A percentile compares a stretch with the other conserved stretches of the same genome.
Conservation (phyloP, 2,329 filamentous ascomycete genomes). For the Balansia obtecta region DNA sequence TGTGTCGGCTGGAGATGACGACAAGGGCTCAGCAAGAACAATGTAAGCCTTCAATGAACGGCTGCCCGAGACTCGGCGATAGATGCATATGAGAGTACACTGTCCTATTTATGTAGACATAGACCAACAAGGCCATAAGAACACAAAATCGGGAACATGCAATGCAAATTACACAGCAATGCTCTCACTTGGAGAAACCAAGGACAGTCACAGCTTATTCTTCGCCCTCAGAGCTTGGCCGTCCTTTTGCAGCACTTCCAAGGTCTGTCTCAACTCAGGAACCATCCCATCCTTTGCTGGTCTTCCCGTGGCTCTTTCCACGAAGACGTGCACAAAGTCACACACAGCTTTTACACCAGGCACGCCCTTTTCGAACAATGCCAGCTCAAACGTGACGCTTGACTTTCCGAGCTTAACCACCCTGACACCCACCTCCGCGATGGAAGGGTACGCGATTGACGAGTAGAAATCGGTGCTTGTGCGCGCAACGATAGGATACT, state of each 20-base stretch:
- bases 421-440: slow-evolving; percentile 69
- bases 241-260: slow-evolving; percentile 20
- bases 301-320: slow-evolving; percentile 58
- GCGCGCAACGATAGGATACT: slow-evolving; percentile 76
- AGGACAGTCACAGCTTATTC: background rate
- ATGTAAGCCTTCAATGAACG: no score
- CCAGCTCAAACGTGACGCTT: slow-evolving; percentile 84
- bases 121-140: no score
- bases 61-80: background rate
- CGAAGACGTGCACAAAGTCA: slow-evolving; percentile 78
- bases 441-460: slow-evolving; percentile 67
- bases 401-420: slow-evolving; percentile 76
- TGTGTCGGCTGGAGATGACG: background rate
- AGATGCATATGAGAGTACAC: background rate
- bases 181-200: no score
- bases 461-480: slow-evolving; percentile 78
- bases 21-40: background rate
- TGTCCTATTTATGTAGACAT: background rate
- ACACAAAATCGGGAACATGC: background rate
- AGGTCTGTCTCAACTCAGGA: slow-evolving; percentile 40
- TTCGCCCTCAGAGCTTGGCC: background rate
- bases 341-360: slow-evolving; percentile 72
- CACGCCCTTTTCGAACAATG: slow-evolving; percentile 64
- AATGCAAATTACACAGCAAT: background rate
- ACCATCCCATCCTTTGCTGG: slow-evolving; percentile 57